These are phyloP conservation scores for Entomortierella lignicola DNA, from an alignment of 192 early-diverging fungal genomes.

Conservation along the genomic window DNA sequence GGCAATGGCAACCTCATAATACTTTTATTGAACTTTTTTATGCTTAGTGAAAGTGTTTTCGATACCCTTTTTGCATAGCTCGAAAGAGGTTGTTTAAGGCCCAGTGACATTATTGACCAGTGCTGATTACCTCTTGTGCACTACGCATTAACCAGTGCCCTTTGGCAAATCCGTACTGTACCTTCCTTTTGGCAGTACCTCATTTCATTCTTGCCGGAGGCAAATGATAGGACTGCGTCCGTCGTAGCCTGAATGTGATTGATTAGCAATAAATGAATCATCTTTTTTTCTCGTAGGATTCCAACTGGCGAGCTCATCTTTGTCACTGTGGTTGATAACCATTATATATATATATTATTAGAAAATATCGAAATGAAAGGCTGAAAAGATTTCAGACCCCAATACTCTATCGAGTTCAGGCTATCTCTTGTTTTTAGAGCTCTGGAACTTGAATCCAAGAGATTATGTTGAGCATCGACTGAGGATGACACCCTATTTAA, in stretches of 20 bases:
- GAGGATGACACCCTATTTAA: not conserved
- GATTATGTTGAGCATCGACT: not conserved
- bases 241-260: not conserved
- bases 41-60: no score
- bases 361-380: no score
- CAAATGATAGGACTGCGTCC: not conserved
- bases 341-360: not conserved
- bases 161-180: no score
- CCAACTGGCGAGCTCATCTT: not conserved
- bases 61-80: no score
- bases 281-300: not conserved
- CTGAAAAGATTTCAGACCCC: no score
- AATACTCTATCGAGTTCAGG: not conserved
- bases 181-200: not conserved
- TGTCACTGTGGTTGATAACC: not conserved
- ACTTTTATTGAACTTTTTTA: no score
- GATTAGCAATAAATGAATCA: no score
- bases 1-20: no score
- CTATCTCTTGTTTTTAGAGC: not conserved
- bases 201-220: not conserved
- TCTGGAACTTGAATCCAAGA: not conserved
- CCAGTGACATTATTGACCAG: no score
- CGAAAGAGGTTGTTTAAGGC: no score
- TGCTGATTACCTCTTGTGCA: no score
- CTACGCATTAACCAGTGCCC: no score